Conservation (phyloP, 306 rosid species). For the Quercus dentata region DNA sequence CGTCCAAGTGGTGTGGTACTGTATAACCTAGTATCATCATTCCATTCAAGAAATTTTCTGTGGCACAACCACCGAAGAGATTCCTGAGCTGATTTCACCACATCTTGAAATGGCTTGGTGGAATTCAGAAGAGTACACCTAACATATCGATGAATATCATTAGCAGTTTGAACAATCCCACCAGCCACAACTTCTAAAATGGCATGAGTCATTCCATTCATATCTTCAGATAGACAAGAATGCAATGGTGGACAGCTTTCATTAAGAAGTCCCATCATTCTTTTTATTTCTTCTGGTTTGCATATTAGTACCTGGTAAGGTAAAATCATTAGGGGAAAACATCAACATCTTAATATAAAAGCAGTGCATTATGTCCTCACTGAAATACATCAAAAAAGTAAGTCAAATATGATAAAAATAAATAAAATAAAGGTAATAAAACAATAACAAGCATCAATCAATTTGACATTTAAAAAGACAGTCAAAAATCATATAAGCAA, state of each 20-base stretch:
- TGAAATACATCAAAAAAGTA: conserved; percentile 16
- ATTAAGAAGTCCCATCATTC: conserved; percentile 66
- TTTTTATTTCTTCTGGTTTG: conserved; percentile 83
- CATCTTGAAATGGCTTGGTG: conserved; percentile 90
- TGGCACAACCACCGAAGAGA: conserved; percentile 95
- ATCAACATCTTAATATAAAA: conserved; percentile 4
- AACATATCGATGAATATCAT: conserved; percentile 84
- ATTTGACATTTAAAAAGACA: background rate
- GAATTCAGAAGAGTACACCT: conserved; percentile 94
- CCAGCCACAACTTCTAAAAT: conserved; percentile 98
- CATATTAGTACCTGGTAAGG: conserved; percentile 68
- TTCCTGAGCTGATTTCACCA: conserved; percentile 97
- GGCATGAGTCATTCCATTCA: conserved; percentile 97
- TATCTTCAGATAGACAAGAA: conserved; percentile 93
- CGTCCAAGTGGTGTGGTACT: conserved; percentile 92
- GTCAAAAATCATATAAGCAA: background rate
- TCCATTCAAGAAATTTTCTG: conserved; percentile 89
- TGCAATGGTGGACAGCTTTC: conserved; percentile 79
- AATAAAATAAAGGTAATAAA: background rate
- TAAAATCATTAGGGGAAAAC: conserved; percentile 10
- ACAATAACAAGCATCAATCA: conserved; percentile 4
- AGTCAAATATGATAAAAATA: background rate
- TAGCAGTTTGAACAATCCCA: conserved; percentile 93
- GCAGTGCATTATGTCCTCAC: background rate
- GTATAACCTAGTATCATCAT: conserved; percentile 78